Conservation (phyloP, 495 filamentous ascomycete genomes). For the Daldinia bambusicola region DNA sequence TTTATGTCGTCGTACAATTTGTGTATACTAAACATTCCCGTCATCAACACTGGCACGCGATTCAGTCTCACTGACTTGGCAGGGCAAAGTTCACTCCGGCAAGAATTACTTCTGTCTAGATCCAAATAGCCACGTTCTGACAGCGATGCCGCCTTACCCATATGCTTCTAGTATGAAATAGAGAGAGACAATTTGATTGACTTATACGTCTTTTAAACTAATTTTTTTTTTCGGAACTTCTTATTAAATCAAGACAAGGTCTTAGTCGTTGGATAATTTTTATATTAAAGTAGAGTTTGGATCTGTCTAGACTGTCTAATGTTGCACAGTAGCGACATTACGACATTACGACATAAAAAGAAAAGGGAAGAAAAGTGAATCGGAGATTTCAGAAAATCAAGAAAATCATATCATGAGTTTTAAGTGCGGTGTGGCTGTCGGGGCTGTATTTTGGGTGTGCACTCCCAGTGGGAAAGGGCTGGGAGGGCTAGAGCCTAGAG, state of each 20-base stretch:
- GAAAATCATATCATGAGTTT: background rate
- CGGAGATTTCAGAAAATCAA: background rate
- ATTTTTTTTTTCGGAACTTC: too few relatives aligned
- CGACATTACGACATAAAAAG: background rate
- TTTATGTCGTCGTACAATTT: background rate
- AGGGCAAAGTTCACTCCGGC: conserved; percentile 37
- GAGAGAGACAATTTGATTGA: background rate
- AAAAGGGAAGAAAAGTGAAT: background rate
- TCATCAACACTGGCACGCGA: conserved; percentile 9
- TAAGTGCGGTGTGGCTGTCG: background rate
- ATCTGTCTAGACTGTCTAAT: background rate
- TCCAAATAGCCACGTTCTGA: conserved; percentile 20
- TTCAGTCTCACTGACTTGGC: conserved; percentile 23
- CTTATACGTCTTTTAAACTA: too few relatives aligned
- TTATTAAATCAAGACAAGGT: too few relatives aligned
- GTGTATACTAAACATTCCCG: background rate
- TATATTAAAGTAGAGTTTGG: background rate
- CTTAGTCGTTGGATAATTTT: too few relatives aligned
- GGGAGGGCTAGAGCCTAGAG: too few relatives aligned
- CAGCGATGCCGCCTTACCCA: conserved; percentile 6
- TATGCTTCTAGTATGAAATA: conserved; percentile 4
- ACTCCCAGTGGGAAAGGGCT: background rate
- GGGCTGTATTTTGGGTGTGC: background rate
- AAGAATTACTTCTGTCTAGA: conserved; percentile 7
- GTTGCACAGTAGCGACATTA: background rate